Base-by-base conservation (phyloP, 208 protist genomes). In the Acanthamoeba sp. region DNA sequence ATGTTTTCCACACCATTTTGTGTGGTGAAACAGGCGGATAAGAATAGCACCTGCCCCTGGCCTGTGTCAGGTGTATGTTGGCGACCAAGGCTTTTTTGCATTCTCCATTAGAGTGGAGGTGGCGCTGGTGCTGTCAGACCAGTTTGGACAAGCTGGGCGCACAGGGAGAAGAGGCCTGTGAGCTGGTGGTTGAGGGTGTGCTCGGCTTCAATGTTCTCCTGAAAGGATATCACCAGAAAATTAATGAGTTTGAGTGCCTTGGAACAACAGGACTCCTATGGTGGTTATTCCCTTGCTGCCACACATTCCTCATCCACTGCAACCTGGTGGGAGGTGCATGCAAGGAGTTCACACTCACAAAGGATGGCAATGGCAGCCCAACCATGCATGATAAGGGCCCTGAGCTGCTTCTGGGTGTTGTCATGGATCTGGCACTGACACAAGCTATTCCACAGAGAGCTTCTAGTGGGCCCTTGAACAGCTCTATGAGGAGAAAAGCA, bases 191-290 rank as follows among this genome's bases (percentile, higher is more conserved):
- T 69, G 59, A 69, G 59, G 59, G 59, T 16, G 59, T 16, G 59
- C 59, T 69, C 59, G 18, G 59, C 59, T 69, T 69, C 16, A 18
- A 69, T 32, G 59, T 69, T 69, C 59, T 69, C 59, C 59, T 69
- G 59, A 69, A 69, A 69, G 59, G 59, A 69, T 3, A 16, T 69
- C 59, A 69, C 59, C 59, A 69, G 59, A 69, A 69, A 3, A 16
- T 69, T 16, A 69, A 69, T 32, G 59, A 69, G 59, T 16, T 69
- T 69, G 59, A 69, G 59, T 16, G 18, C 59, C 45, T 69, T 69
- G 59, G 59, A 69, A 69, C 59, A 69, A 69, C 18, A 69, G 59
- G 59, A 69, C 59, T 69, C 59, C 59, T 69, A 16, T 69, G 59
- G 16, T 69, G 59, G 59, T 69, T 69, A 69, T 69, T 69, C 18